Conservation (phyloP, 129 eudicot genomes). For the Chrysanthemum lavandulifolium region DNA sequence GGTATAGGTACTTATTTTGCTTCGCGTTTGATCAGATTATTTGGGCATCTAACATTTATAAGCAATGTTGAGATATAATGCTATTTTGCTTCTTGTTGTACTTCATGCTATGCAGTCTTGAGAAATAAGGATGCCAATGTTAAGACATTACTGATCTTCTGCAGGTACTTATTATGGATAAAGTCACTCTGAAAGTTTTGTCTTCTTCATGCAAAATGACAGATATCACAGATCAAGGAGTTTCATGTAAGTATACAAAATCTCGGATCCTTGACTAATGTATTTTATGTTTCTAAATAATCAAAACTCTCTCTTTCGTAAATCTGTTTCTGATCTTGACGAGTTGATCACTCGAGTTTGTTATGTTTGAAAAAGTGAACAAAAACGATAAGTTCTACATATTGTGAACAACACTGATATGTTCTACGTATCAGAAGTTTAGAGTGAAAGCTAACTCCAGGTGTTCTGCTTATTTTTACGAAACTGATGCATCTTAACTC, state of each 20-base stretch:
- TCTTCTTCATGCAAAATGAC: slow-evolving; percentile 92
- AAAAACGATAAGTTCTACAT: too few relatives aligned
- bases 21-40: slow-evolving; percentile 1
- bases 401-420: too few relatives aligned
- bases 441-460: too few relatives aligned
- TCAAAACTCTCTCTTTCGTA: background rate
- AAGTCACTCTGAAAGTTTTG: slow-evolving; percentile 86
- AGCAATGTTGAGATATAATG: slow-evolving; percentile 6
- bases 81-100: slow-evolving; percentile 11
- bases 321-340: too few relatives aligned
- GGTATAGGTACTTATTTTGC: background rate
- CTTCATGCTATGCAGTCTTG: slow-evolving; percentile 14
- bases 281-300: slow-evolving; percentile 7
- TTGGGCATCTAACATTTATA: slow-evolving; percentile 2
- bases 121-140: slow-evolving; percentile 3
- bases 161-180: slow-evolving; percentile 95
- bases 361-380: too few relatives aligned
- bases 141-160: slow-evolving; percentile 14
- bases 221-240: slow-evolving; percentile 89
- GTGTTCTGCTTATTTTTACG: too few relatives aligned
- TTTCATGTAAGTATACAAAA: slow-evolving; percentile 67
- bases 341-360: too few relatives aligned
- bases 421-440: too few relatives aligned
- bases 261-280: background rate
- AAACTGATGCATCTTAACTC: too few relatives aligned